Evolutionary conservation across 2,329 filamentous ascomycete genomes (phyloP).

Genomic region (Penicillium hesseltinei): DNA sequence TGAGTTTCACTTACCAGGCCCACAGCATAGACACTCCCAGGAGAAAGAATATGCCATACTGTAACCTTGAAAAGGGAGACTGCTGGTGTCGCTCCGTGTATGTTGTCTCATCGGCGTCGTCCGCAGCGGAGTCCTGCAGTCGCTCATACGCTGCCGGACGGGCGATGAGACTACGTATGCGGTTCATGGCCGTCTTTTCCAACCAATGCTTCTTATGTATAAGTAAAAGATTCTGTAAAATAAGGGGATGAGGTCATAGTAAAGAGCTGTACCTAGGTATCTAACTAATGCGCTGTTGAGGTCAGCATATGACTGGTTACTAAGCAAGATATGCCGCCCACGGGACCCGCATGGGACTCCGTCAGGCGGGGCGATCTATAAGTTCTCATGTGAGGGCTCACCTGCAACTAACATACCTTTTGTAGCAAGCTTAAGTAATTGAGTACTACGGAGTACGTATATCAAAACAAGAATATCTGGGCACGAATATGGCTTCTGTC

Average conservation of each 20-base stretch:
- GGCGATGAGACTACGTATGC: conserved; percentile 35
- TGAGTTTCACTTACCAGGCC: conserved; percentile 69
- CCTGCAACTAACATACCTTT: not conserved
- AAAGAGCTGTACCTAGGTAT: not conserved
- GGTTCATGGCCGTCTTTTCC: conserved; percentile 29
- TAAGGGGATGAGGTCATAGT: not conserved
- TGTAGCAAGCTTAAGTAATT: not conserved
- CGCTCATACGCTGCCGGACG: conserved; percentile 34
- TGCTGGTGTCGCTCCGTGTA: conserved; percentile 10
- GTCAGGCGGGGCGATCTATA: not conserved
- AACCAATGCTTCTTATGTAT: too few species aligned
- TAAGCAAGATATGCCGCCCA: not conserved
- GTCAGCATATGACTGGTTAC: conserved; percentile 4
- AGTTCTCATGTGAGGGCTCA: not conserved
- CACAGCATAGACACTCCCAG: conserved; percentile 93
- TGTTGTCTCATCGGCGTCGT: conserved; percentile 33
- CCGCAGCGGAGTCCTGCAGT: conserved; percentile 27
- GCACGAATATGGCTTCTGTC: not conserved
- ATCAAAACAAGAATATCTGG: not conserved
- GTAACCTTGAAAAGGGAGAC: conserved; percentile 70
- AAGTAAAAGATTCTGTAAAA: not conserved
- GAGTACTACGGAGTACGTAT: too few species aligned
- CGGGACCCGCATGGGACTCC: not conserved
- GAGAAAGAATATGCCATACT: conserved; percentile 81
- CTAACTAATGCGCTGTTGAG: not conserved